These are phyloP conservation scores for Poa pratensis DNA, from an alignment of 176 grass and related monocot genomes.

Conservation along the genomic window DNA sequence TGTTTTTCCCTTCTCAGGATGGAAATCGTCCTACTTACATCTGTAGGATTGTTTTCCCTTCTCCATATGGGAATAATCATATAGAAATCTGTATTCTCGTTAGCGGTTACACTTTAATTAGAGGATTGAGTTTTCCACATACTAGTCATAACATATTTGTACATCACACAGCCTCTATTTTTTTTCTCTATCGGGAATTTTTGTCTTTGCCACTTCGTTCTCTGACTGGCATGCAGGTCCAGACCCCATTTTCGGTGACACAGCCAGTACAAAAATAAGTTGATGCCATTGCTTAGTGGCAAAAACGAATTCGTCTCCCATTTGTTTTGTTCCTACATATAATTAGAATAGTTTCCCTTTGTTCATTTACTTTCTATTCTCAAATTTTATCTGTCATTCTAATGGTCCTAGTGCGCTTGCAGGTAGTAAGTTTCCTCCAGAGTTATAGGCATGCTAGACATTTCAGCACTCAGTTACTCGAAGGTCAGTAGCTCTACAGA, in stretches of 20 bases:
- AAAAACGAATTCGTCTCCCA: not conserved
- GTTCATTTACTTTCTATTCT: constrained; percentile 21
- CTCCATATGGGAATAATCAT: not conserved
- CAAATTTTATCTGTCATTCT: not conserved
- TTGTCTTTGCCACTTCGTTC: not conserved
- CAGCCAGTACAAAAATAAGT: not conserved
- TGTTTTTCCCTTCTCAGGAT: not conserved
- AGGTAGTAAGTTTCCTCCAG: constrained; percentile 58
- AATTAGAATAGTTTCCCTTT: not conserved
- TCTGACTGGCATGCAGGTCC: not conserved
- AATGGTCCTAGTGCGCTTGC: constrained; percentile 3
- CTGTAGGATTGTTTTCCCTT: constrained; percentile 2
- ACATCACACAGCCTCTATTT: not conserved
- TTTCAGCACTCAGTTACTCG: constrained; percentile 66
- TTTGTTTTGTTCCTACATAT: not conserved
- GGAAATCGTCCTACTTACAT: not conserved
- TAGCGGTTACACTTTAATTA: not conserved
- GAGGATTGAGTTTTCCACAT: constrained; percentile 1
- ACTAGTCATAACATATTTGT: not conserved
- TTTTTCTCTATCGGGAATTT: not conserved
- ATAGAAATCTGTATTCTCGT: not conserved
- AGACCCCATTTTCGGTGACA: constrained; percentile 1
- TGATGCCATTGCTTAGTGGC: not conserved
- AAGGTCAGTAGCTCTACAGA: constrained; percentile 53
- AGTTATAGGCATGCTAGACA: constrained; percentile 57